Conservation (phyloP, 2,329 filamentous ascomycete species). For the Metarhizium anisopliae region DNA sequence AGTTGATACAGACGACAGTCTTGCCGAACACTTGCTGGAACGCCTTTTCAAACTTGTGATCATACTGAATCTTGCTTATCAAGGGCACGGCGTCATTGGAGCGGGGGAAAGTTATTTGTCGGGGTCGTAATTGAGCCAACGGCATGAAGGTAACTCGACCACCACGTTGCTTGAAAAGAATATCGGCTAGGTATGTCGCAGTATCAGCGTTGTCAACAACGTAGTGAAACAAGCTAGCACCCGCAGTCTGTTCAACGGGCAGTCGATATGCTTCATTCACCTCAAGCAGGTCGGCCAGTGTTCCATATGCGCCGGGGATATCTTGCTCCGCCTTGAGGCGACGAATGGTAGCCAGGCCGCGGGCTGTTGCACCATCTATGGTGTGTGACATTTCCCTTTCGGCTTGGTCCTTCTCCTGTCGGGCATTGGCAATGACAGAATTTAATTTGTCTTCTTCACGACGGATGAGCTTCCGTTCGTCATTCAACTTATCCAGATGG, state of each 20-base stretch:
- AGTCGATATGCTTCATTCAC: slow-evolving; percentile 78
- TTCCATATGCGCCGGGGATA: slow-evolving; percentile 83
- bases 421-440: slow-evolving; percentile 65
- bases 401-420: slow-evolving; percentile 66
- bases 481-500: slow-evolving; percentile 66
- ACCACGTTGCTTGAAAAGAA: slow-evolving; percentile 67
- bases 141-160: slow-evolving; percentile 94
- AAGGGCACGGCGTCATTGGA: slow-evolving; percentile 83
- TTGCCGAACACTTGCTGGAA: slow-evolving; percentile 95
- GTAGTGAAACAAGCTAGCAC: slow-evolving; percentile 89
- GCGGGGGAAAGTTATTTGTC: slow-evolving; percentile 67
- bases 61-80: slow-evolving; percentile 74
- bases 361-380: slow-evolving; percentile 82
- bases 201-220: slow-evolving; percentile 89
- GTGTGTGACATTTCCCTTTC: slow-evolving; percentile 71
- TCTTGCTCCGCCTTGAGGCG: slow-evolving; percentile 71
- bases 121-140: slow-evolving; percentile 68
- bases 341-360: slow-evolving; percentile 79
- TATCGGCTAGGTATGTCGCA: slow-evolving; percentile 70
- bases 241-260: slow-evolving; percentile 87
- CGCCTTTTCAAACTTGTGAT: slow-evolving; percentile 68
- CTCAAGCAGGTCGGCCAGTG: slow-evolving; percentile 83
- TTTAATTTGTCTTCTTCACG: slow-evolving; percentile 84
- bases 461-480: slow-evolving; percentile 79
- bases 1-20: slow-evolving; percentile 85